A percentile compares a stretch with the other conserved stretches of the same genome.
phyloP scores from a whole-genome alignment of 1,284 basidiomycete genomes.

The Xerocomus minutiporus region DNA sequence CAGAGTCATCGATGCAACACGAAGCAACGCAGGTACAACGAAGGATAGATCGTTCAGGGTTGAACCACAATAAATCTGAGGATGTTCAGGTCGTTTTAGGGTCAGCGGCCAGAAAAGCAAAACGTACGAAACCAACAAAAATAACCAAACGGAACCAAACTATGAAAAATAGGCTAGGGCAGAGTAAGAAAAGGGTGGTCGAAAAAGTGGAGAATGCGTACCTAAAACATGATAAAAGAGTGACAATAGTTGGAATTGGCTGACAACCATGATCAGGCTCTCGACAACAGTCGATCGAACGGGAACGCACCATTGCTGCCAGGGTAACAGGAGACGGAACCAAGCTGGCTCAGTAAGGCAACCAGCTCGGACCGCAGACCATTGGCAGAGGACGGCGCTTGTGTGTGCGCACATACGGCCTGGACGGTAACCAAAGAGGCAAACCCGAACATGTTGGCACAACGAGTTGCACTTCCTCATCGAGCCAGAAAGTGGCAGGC shows the following conservation, averaged over 20 bases:
- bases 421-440: neutral
- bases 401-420: constrained; percentile 2
- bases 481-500: neutral
- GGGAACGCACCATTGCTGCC: constrained; percentile 7
- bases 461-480: neutral
- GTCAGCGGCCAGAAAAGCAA: neutral
- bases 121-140: neutral
- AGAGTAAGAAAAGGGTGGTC: neutral
- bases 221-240: constrained; percentile 7
- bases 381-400: neutral
- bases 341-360: constrained; percentile 5
- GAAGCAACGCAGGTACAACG: too few relatives aligned
- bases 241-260: constrained; percentile 17
- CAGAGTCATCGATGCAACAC: too few relatives aligned
- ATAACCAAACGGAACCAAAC: neutral
- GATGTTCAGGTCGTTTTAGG: too few relatives aligned
- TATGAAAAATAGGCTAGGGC: neutral
- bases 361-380: neutral
- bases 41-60: too few relatives aligned
- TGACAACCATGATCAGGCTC: neutral
- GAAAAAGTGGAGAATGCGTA: neutral
- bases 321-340: neutral
- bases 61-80: too few relatives aligned
- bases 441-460: neutral
- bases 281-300: neutral